These are phyloP conservation scores for Cicer bijugum DNA, from an alignment of 306 rosid genomes.

Conservation along the genomic window DNA sequence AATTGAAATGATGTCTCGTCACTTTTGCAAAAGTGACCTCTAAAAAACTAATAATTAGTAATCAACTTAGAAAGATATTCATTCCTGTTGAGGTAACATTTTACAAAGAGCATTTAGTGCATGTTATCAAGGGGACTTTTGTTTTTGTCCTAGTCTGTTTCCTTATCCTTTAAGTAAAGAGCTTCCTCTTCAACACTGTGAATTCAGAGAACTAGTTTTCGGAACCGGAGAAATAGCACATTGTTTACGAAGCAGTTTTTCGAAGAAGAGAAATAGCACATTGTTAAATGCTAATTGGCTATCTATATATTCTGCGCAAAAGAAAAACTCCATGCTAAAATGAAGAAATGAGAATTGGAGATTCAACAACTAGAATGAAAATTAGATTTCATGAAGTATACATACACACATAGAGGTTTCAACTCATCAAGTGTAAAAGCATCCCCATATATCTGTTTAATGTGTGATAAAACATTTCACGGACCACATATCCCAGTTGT, in stretches of 20 bases:
- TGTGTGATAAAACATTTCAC: not conserved
- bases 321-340: too few relatives aligned
- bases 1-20: not conserved
- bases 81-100: not conserved
- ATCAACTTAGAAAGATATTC: not conserved
- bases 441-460: not conserved
- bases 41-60: not conserved
- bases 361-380: too few relatives aligned
- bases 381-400: not conserved
- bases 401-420: not conserved
- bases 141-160: not conserved
- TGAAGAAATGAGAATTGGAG: too few relatives aligned
- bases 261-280: too few relatives aligned
- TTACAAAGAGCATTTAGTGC: constrained; percentile 4
- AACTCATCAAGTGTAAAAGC: not conserved
- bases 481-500: not conserved
- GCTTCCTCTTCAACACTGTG: not conserved
- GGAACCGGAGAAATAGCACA: too few relatives aligned
- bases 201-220: too few relatives aligned
- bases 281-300: too few relatives aligned
- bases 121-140: not conserved
- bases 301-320: too few relatives aligned
- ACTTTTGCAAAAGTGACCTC: not conserved
- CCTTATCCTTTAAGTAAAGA: not conserved
- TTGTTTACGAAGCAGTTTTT: too few relatives aligned